phyloP scores from a whole-genome alignment of 306 rosid species.

The Amphicarpaea edgeworthii region DNA sequence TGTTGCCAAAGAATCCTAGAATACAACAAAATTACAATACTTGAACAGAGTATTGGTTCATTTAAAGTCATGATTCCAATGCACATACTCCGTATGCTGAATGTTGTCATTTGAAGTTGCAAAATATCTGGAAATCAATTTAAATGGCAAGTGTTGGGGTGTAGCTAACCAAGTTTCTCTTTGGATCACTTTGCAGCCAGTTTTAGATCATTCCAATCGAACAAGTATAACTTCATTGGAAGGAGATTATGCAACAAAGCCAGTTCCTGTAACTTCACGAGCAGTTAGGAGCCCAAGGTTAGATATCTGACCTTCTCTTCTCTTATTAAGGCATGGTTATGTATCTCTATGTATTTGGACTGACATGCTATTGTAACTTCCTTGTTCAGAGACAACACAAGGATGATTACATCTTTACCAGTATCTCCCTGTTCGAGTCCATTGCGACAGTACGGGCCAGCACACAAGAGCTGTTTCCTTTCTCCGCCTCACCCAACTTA shows the following conservation, averaged over 20 bases:
- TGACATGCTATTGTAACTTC: slow-evolving; percentile 20
- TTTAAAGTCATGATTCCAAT: slow-evolving; percentile 13
- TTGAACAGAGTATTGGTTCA: not conserved
- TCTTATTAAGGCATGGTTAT: slow-evolving; percentile 11
- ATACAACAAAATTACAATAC: not conserved
- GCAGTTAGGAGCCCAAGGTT: slow-evolving; percentile 53
- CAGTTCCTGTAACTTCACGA: slow-evolving; percentile 44
- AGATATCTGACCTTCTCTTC: slow-evolving; percentile 19
- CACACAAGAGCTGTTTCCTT: slow-evolving; percentile 65
- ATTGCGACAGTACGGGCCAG: slow-evolving; percentile 66
- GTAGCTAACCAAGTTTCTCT: slow-evolving; percentile 37
- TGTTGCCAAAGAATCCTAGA: slow-evolving; percentile 24
- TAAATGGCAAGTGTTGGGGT: slow-evolving; percentile 16
- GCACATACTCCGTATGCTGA: not conserved
- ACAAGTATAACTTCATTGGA: slow-evolving; percentile 40
- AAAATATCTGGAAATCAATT: slow-evolving; percentile 16
- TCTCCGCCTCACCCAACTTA: slow-evolving; percentile 85
- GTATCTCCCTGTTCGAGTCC: slow-evolving; percentile 96
- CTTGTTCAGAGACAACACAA: slow-evolving; percentile 68
- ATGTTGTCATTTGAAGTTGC: not conserved
- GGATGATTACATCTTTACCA: slow-evolving; percentile 81
- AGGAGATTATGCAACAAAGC: slow-evolving; percentile 51
- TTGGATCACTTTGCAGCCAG: slow-evolving; percentile 43
- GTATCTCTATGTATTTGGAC: not conserved
- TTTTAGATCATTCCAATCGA: slow-evolving; percentile 49